Percentiles rank a stretch among this genome's conserved stretches.
phyloP scores from a whole-genome alignment of 73 alveolate genomes.

The Paramecium tetraurelia region DNA sequence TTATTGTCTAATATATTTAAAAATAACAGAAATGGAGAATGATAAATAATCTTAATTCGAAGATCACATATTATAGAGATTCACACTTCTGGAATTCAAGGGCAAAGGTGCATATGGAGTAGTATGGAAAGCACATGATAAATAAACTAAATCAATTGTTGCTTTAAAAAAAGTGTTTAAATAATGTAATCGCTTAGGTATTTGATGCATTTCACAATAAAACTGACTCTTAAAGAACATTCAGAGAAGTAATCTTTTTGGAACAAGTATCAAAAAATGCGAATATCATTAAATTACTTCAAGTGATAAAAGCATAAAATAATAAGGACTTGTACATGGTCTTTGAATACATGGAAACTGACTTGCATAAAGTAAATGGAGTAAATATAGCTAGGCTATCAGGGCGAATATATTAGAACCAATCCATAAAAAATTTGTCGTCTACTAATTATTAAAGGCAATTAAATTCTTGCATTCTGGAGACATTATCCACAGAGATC shows the following conservation, averaged over 20 bases:
- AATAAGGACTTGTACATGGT: constrained; percentile 83
- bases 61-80: constrained; percentile 73
- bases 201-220: constrained; percentile 98
- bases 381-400: not conserved
- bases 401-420: constrained; percentile 89
- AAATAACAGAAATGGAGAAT: constrained; percentile 39
- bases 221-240: constrained; percentile 98
- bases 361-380: constrained; percentile 77
- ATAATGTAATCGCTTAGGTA: constrained; percentile 54
- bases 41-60: constrained; percentile 62
- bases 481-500: constrained; percentile 73
- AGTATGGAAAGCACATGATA: constrained; percentile 93
- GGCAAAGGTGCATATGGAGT: constrained; percentile 98
- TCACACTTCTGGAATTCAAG: constrained; percentile 71
- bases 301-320: constrained; percentile 30
- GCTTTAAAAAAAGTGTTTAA: constrained; percentile 82
- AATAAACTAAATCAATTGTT: constrained; percentile 74
- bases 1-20: not conserved
- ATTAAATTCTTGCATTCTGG: constrained; percentile 79
- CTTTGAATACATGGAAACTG: constrained; percentile 89
- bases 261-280: constrained; percentile 32
- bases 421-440: constrained; percentile 83
- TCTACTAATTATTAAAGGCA: constrained; percentile 80
- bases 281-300: not conserved
- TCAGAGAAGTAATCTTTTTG: constrained; percentile 80